Evolutionary conservation across 2,329 filamentous ascomycete genomes (phyloP), one percentile per base, ranked within the genome.

Genomic region (Aspergillus tamarii): DNA sequence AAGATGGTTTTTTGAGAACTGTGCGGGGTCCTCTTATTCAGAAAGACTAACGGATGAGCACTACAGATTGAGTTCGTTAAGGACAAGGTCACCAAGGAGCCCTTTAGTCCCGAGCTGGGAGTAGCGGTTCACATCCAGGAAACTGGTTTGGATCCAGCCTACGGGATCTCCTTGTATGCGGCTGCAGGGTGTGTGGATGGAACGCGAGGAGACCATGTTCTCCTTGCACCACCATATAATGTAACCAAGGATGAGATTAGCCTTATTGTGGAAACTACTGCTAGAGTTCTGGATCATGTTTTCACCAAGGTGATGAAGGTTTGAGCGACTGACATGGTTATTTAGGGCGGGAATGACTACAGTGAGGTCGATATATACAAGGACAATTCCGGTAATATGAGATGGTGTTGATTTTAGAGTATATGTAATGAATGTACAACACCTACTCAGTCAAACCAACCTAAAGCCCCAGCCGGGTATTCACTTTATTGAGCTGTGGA

Each of bases 161-260:
- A 84, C 69, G 82, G 80, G 60, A 85, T 91, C 66, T 84, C 83
- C 4, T 71, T 92, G 3, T 92, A 92, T 72, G 87, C 87, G 1
- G 89, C 88, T 0, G 78, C 79, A 0, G 89, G 89, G 1, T 87
- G 87, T 0, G 85, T 81, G 0, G 88, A 91, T 52, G 81, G 84
- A 1, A 72, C 74, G n/a, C 73, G 73, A 1, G 90, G 91, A 11
- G 91, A 94, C 70, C 89, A 92, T 74, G 80, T 92, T 41, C 82
- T 93, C 30, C 70, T 94, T 12, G 85, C 89, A 1, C 91, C 91
- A 6, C 84, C 91, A 0, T 92, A 88, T 76, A 92, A 86, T 52
- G 82, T 89, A 26, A 87, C 83, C 1, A 76, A 77, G 50, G 80
- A 80, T 9, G 87, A 90, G 23, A 78, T 91, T 58, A 81, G 85